phyloP scores from a whole-genome alignment of 768 basidiomycete species.

The Russula lepida region DNA sequence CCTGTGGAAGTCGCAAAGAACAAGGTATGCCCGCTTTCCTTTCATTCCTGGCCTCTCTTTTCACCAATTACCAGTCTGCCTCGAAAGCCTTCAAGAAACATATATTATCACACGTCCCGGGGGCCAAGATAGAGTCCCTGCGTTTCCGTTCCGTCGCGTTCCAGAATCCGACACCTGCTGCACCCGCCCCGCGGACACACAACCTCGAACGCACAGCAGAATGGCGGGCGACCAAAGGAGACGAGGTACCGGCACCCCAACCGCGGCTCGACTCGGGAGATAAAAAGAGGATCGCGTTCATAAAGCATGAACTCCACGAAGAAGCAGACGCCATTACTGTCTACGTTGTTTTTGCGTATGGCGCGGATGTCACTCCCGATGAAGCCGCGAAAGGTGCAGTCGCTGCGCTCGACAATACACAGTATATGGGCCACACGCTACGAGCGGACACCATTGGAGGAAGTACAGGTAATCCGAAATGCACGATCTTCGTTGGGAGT shows the following conservation, averaged over 20 bases:
- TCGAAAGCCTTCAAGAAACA: conserved; percentile 73
- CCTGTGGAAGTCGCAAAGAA: conserved; percentile 66
- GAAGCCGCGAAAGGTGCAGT: conserved; percentile 58
- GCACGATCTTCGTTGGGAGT: conserved; percentile 85
- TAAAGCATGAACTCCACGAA: conserved; percentile 84
- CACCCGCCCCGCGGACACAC: conserved; percentile 36
- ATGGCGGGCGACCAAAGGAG: conserved; percentile 39
- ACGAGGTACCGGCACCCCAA: conserved; percentile 30
- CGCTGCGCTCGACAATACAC: conserved; percentile 53
- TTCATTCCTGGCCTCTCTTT: background rate
- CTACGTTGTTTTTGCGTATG: conserved; percentile 86
- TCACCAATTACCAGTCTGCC: conserved; percentile 41
- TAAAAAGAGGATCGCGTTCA: conserved; percentile 92
- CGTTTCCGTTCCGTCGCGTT: conserved; percentile 94
- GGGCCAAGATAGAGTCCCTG: conserved; percentile 80
- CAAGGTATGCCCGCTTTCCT: conserved; percentile 45
- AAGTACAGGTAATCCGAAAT: conserved; percentile 56
- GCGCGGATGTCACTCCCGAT: conserved; percentile 56
- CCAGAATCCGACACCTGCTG: conserved; percentile 58
- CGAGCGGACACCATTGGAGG: conserved; percentile 64
- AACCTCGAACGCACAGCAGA: conserved; percentile 49
- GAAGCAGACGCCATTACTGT: conserved; percentile 71
- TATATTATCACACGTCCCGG: conserved; percentile 60
- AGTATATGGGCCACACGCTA: conserved; percentile 70
- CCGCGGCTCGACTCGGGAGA: conserved; percentile 62